Percentiles rank a stretch among this genome's conserved stretches.
Evolutionary conservation across 805 yeast species (phyloP).

Genomic region (Candida awuae): DNA sequence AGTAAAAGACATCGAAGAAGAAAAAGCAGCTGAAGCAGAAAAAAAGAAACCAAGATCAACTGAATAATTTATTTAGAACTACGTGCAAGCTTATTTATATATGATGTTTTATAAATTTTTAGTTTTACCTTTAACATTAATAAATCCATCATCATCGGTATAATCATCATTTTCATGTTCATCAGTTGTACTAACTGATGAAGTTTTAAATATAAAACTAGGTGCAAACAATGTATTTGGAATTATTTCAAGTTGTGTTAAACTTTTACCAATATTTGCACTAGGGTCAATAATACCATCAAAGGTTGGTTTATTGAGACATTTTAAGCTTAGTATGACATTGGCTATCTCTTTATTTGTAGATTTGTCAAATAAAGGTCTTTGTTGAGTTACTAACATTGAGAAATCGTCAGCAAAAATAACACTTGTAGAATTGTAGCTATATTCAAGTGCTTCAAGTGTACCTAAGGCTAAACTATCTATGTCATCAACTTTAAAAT

Average conservation of each 20-base stretch:
- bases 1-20: slow-evolving; percentile 80
- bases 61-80: slow-evolving; percentile 10
- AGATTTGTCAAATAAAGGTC: slow-evolving; percentile 23
- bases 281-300: slow-evolving; percentile 21
- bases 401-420: slow-evolving; percentile 19
- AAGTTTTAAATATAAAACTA: slow-evolving; percentile 21
- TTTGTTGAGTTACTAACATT: slow-evolving; percentile 23
- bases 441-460: slow-evolving; percentile 24
- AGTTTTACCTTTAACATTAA: slow-evolving; percentile 27
- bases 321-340: slow-evolving; percentile 19
- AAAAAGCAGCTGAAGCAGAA: slow-evolving; percentile 76
- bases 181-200: slow-evolving; percentile 13
- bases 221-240: slow-evolving; percentile 16
- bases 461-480: slow-evolving; percentile 25
- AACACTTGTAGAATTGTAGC: slow-evolving; percentile 16
- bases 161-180: slow-evolving; percentile 9
- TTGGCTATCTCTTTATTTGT: slow-evolving; percentile 20
- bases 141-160: slow-evolving; percentile 13
- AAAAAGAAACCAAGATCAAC: slow-evolving; percentile 46
- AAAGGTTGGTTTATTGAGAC: slow-evolving; percentile 14
- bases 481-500: slow-evolving; percentile 17
- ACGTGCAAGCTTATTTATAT: background rate
- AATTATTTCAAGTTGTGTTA: slow-evolving; percentile 22
- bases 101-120: slow-evolving; percentile 12
- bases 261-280: slow-evolving; percentile 19